These are phyloP conservation scores for Trichoderma sp. DNA, from an alignment of 2,329 filamentous ascomycete species.

Conservation along the genomic window DNA sequence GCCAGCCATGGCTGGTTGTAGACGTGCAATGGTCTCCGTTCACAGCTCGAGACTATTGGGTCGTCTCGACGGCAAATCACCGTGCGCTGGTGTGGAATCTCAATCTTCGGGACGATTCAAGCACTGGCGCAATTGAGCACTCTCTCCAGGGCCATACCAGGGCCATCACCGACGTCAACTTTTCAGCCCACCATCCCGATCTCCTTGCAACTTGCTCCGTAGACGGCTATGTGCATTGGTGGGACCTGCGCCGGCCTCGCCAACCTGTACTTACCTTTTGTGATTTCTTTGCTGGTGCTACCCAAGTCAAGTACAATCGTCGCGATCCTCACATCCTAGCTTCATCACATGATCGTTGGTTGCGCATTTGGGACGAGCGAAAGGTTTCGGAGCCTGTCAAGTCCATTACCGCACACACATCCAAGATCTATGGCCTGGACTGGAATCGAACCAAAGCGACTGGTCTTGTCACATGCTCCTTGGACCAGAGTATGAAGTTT, in stretches of 20 bases:
- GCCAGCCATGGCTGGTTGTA: conserved; percentile 90
- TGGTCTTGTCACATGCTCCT: conserved; percentile 80
- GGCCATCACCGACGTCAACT: conserved; percentile 95
- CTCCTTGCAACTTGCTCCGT: conserved; percentile 87
- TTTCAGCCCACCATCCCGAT: conserved; percentile 89
- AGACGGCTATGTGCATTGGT: conserved; percentile 89
- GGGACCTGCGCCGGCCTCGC: conserved; percentile 77
- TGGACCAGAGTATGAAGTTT: conserved; percentile 90
- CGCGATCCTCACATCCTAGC: conserved; percentile 85
- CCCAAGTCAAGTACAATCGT: conserved; percentile 93
- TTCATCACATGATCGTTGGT: conserved; percentile 83
- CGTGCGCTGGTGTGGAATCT: conserved; percentile 94
- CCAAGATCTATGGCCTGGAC: conserved; percentile 93
- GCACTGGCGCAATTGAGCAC: conserved; percentile 73
- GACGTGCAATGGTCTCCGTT: conserved; percentile 98
- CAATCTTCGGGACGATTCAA: conserved; percentile 73
- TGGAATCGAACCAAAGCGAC: conserved; percentile 80
- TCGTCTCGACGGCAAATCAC: conserved; percentile 91
- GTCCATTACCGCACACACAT: conserved; percentile 84
- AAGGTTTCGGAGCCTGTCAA: conserved; percentile 75
- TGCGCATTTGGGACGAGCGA: conserved; percentile 89
- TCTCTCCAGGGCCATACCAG: conserved; percentile 80
- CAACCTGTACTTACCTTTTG: conserved; percentile 79
- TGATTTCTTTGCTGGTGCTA: conserved; percentile 91
- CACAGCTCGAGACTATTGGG: conserved; percentile 85